phyloP scores from a whole-genome alignment of 2,329 filamentous ascomycete genomes.

The Colletotrichum spinosum region DNA sequence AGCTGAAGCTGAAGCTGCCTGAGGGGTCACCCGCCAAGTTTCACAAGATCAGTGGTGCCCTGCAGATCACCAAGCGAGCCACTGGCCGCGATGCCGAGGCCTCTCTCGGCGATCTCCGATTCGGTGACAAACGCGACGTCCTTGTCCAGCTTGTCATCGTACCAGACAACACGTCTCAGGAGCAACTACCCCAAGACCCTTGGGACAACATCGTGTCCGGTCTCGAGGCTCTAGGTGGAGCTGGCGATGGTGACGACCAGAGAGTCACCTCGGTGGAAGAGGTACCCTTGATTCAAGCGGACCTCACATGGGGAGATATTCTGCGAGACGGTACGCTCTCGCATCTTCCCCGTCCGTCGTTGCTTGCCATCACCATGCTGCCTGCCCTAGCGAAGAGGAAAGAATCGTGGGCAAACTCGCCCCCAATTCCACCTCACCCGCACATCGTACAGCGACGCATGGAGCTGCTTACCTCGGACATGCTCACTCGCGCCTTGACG shows the following conservation, averaged over 20 bases:
- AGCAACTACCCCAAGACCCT: conserved; percentile 89
- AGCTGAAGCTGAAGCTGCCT: conserved; percentile 91
- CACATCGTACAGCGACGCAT: conserved; percentile 96
- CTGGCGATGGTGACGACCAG: conserved; percentile 87
- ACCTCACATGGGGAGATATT: conserved; percentile 93
- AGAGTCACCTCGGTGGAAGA: conserved; percentile 90
- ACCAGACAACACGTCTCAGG: conserved; percentile 84
- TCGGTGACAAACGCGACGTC: conserved; percentile 94
- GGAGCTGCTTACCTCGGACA: conserved; percentile 97
- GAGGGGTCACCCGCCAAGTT: conserved; percentile 98
- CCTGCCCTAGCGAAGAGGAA: conserved; percentile 73
- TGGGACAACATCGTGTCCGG: conserved; percentile 99
- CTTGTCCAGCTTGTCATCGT: conserved; percentile 93
- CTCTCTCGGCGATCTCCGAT: conserved; percentile 88
- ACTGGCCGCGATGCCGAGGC: conserved; percentile 95
- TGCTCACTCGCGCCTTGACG: conserved; percentile 92
- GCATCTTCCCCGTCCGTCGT: conserved; percentile 87
- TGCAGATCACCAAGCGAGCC: conserved; percentile 96
- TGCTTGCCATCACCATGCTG: conserved; percentile 95
- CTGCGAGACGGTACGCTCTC: conserved; percentile 87
- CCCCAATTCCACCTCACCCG: conserved; percentile 94
- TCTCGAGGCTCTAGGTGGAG: conserved; percentile 90
- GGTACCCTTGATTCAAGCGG: conserved; percentile 93
- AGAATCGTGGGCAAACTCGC: conserved; percentile 73
- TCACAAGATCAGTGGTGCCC: conserved; percentile 95